Evolutionary conservation across 2,329 filamentous ascomycete genomes (phyloP), one percentile per base, ranked within the genome.

Genomic region (Microdochium trichocladiopsis): DNA sequence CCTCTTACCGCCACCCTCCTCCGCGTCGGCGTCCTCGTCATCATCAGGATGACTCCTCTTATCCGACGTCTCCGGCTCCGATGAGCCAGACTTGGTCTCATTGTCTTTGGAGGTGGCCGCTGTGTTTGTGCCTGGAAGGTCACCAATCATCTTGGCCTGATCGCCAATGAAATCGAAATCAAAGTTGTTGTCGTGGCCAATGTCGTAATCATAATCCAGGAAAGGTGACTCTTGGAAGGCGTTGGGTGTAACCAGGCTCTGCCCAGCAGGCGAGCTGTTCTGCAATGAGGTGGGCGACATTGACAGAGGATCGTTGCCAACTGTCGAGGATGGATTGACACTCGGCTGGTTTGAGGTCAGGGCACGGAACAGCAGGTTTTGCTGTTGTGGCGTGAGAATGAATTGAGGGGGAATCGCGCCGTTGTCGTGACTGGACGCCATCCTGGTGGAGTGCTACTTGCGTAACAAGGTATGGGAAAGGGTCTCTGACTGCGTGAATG

Each of bases 201-300:
- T 84, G 48, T 88, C 85, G 58, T 88, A 86, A 58, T 88, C 84
- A 61, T 91, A 94, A 57, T 96, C 90, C 53, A 95, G 77, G 63
- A 86, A 92, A 0, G 92, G 90, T 57, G 87, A 94, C 49, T 91
- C 87, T 28, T 90, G 83, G 47, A 83, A 79, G 57, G 74, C 78
- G 52, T 61, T 63, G 47, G 82, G 66, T 24, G 69, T 69, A 31
- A 75, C 72, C 2, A 73, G 70, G 60, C 69, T 68, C 24, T 62
- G 63, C 58, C 74, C 71, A 48, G 66, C 59, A 16, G 78, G 76
- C 11, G 78, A 80, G 51, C 71, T 71, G 55, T 77, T 74, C 10
- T 45, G 41, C 56, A 81, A 67, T 50, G 79, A 69, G 51, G 66
- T 65, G 50, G 80, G 70, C 53, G 79, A 74, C 60, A 79, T 61